phyloP scores from a whole-genome alignment of 2,329 filamentous ascomycete species.

The Clarireedia hainanense region DNA sequence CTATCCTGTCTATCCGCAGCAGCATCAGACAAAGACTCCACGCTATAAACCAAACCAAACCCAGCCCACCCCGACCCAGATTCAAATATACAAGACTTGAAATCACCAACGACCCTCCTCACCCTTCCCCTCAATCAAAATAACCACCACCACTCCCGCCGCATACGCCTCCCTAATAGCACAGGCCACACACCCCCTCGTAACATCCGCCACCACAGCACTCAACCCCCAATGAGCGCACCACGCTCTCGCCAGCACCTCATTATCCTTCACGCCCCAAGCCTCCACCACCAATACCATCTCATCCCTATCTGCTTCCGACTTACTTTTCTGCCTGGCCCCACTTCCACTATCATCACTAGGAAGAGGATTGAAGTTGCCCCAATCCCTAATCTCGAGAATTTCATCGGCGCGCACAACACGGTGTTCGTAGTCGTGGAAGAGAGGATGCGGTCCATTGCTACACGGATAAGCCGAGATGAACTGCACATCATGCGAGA shows the following conservation, averaged over 20 bases:
- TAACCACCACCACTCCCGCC: conserved; percentile 63
- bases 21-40: no score
- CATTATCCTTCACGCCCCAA: conserved; percentile 66
- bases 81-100: no score
- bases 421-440: conserved; percentile 61
- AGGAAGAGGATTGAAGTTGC: not conserved
- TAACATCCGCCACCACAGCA: conserved; percentile 61
- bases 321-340: not conserved
- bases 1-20: no score
- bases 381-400: conserved; percentile 41
- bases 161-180: conserved; percentile 70
- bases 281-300: conserved; percentile 65
- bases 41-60: no score
- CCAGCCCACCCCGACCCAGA: no score
- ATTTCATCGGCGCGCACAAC: conserved; percentile 56
- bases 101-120: not conserved
- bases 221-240: conserved; percentile 68
- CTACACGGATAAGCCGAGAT: conserved; percentile 58
- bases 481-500: conserved; percentile 59
- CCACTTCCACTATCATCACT: not conserved
- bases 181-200: conserved; percentile 59
- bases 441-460: conserved; percentile 59
- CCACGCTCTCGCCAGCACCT: conserved; percentile 70
- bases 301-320: conserved; percentile 29
- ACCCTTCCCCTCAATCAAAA: conserved; percentile 29